phyloP scores from a whole-genome alignment of 768 basidiomycete species.

The Mycena polygramma region DNA sequence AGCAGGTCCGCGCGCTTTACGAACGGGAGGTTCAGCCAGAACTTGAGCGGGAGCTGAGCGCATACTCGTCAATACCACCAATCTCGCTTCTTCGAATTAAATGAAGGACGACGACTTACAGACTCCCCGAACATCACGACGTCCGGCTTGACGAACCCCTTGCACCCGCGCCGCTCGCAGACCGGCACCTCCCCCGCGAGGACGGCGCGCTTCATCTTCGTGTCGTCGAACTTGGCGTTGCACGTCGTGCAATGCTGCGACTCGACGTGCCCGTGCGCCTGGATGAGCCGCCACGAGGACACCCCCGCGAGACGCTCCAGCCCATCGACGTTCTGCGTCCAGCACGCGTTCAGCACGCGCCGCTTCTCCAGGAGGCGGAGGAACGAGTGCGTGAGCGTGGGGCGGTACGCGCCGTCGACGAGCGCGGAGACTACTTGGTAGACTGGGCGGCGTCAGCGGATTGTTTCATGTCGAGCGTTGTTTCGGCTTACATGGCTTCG shows the following conservation, averaged over 20 bases:
- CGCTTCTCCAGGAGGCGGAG: constrained; percentile 23
- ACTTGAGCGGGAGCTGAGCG: constrained; percentile 20
- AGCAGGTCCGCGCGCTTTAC: constrained; percentile 28
- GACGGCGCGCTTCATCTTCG: constrained; percentile 28
- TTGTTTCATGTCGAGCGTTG: neutral
- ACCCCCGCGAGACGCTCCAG: constrained; percentile 23
- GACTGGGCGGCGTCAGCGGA: neutral
- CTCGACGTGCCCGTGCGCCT: constrained; percentile 28
- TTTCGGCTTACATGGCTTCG: constrained; percentile 15
- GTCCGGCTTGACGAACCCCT: constrained; percentile 32
- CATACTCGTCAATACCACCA: neutral
- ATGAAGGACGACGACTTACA: neutral
- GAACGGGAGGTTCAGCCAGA: constrained; percentile 32
- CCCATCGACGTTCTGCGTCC: constrained; percentile 26
- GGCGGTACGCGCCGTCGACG: constrained; percentile 28
- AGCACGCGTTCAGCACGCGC: constrained; percentile 13
- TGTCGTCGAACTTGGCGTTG: constrained; percentile 25
- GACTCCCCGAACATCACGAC: constrained; percentile 26
- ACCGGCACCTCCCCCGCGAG: constrained; percentile 15
- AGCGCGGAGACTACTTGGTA: constrained; percentile 24
- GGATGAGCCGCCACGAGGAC: constrained; percentile 24
- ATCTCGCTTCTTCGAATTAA: neutral
- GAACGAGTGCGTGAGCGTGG: constrained; percentile 32
- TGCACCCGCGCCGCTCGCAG: constrained; percentile 23
- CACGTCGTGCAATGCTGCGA: constrained; percentile 28